These are phyloP conservation scores for Setaria viridis DNA, from an alignment of 202 grass and related monocot species.

Conservation along the genomic window DNA sequence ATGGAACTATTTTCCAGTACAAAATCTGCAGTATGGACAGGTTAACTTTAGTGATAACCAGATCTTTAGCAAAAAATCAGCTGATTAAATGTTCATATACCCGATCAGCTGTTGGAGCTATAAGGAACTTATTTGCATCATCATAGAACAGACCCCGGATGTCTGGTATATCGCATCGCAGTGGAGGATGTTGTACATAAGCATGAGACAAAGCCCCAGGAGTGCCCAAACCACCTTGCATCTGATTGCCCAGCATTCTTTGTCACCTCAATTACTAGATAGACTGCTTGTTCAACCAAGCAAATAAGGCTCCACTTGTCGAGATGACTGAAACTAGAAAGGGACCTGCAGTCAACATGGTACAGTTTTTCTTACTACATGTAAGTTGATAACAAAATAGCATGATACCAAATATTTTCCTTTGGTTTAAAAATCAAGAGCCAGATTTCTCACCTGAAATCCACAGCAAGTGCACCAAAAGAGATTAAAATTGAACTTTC, in stretches of 20 bases:
- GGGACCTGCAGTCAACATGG: conserved; percentile 16
- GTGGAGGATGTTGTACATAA: conserved; percentile 89
- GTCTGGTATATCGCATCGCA: conserved; percentile 88
- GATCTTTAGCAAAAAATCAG: conserved; percentile 5
- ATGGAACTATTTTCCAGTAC: conserved; percentile 81
- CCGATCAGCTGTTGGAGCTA: conserved; percentile 86
- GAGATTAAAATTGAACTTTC: conserved; percentile 40
- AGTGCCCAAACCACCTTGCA: conserved; percentile 61
- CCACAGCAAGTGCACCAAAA: conserved; percentile 25
- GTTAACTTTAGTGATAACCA: conserved; percentile 36
- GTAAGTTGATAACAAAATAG: conserved; percentile 5
- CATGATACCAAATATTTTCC: conserved; percentile 34
- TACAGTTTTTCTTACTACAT: conserved; percentile 18
- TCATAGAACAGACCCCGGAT: conserved; percentile 84
- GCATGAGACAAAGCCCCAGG: conserved; percentile 79
- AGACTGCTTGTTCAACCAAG: not conserved
- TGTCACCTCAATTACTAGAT: conserved; percentile 23
- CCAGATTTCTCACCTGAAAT: conserved; percentile 47
- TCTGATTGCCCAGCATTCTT: conserved; percentile 52
- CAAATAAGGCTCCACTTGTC: conserved; percentile 20
- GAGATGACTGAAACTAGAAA: conserved; percentile 44
- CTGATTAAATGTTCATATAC: conserved; percentile 51
- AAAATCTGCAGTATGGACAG: conserved; percentile 68
- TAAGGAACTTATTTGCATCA: conserved; percentile 87
- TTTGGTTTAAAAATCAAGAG: conserved; percentile 33